phyloP scores from a whole-genome alignment of 371 early-diverging fungal genomes.

The Mortierella sp. region DNA sequence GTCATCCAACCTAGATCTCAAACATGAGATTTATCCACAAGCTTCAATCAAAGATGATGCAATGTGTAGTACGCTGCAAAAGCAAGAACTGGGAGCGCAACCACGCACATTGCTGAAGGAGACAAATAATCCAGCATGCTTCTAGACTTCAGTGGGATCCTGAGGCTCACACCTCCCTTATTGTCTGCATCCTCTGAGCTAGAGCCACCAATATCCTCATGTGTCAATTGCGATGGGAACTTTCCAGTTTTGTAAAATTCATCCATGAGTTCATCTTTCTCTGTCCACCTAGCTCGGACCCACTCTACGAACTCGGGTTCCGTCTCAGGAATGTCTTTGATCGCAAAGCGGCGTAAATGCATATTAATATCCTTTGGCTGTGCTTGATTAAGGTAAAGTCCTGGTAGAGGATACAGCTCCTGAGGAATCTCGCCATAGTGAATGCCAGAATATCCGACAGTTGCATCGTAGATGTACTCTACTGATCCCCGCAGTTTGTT shows the following conservation, averaged over 20 bases:
- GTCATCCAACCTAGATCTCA: not conserved
- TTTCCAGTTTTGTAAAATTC: slow-evolving; percentile 80
- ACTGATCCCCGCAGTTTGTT: slow-evolving; percentile 71
- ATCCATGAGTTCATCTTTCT: slow-evolving; percentile 89
- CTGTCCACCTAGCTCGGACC: slow-evolving; percentile 81
- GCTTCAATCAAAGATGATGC: slow-evolving; percentile 16
- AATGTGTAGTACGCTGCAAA: slow-evolving; percentile 32
- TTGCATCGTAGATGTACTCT: slow-evolving; percentile 85
- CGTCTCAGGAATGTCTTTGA: slow-evolving; percentile 75
- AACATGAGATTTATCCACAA: not conserved
- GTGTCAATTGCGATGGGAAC: slow-evolving; percentile 64
- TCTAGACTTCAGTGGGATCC: slow-evolving; percentile 45
- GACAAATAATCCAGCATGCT: slow-evolving; percentile 31
- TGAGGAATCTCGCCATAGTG: slow-evolving; percentile 80
- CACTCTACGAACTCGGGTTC: slow-evolving; percentile 77
- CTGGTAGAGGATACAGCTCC: slow-evolving; percentile 77
- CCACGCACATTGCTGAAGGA: slow-evolving; percentile 26
- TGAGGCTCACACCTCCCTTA: slow-evolving; percentile 27
- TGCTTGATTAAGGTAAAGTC: slow-evolving; percentile 73
- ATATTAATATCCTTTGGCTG: slow-evolving; percentile 83
- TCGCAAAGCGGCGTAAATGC: slow-evolving; percentile 77
- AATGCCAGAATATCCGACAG: slow-evolving; percentile 89
- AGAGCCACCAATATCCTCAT: slow-evolving; percentile 25
- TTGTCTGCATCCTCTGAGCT: slow-evolving; percentile 3
- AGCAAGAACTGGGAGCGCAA: slow-evolving; percentile 41